phyloP scores from a whole-genome alignment of 306 rosid genomes.

The Pyrus bretschneideri region DNA sequence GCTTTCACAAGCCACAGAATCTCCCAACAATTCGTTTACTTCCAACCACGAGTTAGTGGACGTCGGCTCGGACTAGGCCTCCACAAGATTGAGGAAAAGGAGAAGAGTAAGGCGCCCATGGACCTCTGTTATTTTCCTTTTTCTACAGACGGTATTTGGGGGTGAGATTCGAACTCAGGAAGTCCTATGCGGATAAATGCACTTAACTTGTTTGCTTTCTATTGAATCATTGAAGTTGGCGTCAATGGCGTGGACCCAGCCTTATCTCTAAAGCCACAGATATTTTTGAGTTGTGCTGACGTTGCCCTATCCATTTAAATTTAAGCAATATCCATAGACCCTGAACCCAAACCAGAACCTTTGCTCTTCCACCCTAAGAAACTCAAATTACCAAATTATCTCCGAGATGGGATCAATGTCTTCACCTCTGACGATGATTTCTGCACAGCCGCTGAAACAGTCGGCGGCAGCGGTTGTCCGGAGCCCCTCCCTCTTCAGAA shows the following conservation, averaged over 20 bases:
- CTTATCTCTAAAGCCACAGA: constrained; percentile 1
- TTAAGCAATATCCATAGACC: background rate
- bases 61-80: background rate
- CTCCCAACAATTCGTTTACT: background rate
- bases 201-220: background rate
- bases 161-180: background rate
- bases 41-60: background rate
- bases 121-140: background rate
- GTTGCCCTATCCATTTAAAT: constrained; percentile 9
- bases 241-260: constrained; percentile 7
- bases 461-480: background rate
- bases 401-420: constrained; percentile 41
- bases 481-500: background rate
- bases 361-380: background rate
- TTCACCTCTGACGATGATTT: constrained; percentile 27
- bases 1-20: background rate
- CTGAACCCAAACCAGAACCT: background rate
- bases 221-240: background rate
- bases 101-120: background rate
- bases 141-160: background rate
- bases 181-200: background rate
- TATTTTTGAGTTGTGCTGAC: background rate
- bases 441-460: constrained; percentile 17
- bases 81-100: background rate
- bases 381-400: background rate